Conservation (phyloP, 805 yeast species). For the Sugiyamaella americana region DNA sequence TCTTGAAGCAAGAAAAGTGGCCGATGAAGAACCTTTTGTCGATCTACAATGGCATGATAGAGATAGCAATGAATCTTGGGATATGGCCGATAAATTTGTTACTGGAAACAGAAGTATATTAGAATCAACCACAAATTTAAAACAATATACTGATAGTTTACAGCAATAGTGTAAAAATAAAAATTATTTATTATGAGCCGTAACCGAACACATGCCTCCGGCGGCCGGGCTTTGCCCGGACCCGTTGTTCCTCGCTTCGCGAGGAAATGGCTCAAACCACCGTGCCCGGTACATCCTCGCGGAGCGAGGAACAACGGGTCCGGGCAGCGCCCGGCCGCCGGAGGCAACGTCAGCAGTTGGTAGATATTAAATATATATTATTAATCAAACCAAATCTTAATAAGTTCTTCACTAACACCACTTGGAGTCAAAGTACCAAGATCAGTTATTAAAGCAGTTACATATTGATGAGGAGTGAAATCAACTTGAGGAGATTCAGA, state of each 20-base stretch:
- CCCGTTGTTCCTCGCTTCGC: not conserved
- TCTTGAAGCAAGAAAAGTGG: slow-evolving; percentile 52
- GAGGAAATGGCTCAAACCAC: not conserved
- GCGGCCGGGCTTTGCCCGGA: not conserved
- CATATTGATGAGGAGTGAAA: slow-evolving; percentile 92
- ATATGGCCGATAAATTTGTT: slow-evolving; percentile 25
- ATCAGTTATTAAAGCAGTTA: slow-evolving; percentile 93
- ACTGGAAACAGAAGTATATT: slow-evolving; percentile 16
- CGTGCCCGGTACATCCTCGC: not conserved
- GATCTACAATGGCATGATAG: slow-evolving; percentile 43
- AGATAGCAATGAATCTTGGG: slow-evolving; percentile 31
- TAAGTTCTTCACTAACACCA: slow-evolving; percentile 96
- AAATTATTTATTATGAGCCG: not conserved
- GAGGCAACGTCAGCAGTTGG: no score
- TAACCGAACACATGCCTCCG: not conserved
- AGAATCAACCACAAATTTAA: slow-evolving; percentile 16
- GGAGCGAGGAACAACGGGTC: not conserved
- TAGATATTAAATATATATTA: no score
- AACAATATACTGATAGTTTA: slow-evolving; percentile 18
- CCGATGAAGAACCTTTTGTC: slow-evolving; percentile 52
- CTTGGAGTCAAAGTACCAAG: slow-evolving; percentile 95
- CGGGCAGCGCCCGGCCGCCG: not conserved
- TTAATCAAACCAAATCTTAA: slow-evolving; percentile 94
- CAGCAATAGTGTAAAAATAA: not conserved
- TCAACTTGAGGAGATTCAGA: slow-evolving; percentile 60